phyloP scores from a whole-genome alignment of 2,329 filamentous ascomycete species.

The Nemania bipapillata region DNA sequence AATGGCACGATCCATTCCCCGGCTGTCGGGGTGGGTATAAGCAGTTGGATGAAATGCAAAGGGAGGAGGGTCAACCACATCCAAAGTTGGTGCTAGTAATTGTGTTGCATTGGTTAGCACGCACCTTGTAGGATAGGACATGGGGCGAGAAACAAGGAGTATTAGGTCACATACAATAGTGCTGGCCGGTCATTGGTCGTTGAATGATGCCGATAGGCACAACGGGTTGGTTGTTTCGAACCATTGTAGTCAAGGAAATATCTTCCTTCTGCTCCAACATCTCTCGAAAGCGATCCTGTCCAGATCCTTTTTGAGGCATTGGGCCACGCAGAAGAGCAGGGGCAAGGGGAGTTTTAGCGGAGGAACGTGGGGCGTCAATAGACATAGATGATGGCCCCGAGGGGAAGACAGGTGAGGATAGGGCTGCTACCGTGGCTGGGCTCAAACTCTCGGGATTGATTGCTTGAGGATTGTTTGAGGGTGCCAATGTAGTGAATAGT shows the following conservation, averaged over 20 bases:
- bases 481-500: neutral
- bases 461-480: conserved; percentile 24
- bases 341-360: neutral
- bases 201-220: neutral
- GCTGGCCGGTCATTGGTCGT: conserved; percentile 8
- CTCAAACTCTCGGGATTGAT: conserved; percentile 28
- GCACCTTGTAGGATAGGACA: neutral
- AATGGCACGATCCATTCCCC: conserved; percentile 2
- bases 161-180: conserved; percentile 27
- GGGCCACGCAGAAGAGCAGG: conserved; percentile 35
- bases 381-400: neutral
- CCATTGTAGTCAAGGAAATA: neutral
- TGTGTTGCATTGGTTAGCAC: conserved; percentile 14
- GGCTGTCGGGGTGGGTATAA: neutral
- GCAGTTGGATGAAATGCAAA: conserved; percentile 1
- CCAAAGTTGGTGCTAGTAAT: conserved; percentile 24
- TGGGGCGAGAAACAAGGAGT: neutral
- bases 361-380: neutral
- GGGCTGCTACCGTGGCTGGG: neutral
- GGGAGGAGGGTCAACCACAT: conserved; percentile 12
- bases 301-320: conserved; percentile 44
- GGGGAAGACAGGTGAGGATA: neutral
- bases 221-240: conserved; percentile 7
- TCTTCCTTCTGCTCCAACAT: conserved; percentile 33
- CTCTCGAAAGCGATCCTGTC: conserved; percentile 47